Evolutionary conservation across 306 rosid genomes (phyloP), one percentile per base, ranked within the genome.

Genomic region (Quercus glauca): DNA sequence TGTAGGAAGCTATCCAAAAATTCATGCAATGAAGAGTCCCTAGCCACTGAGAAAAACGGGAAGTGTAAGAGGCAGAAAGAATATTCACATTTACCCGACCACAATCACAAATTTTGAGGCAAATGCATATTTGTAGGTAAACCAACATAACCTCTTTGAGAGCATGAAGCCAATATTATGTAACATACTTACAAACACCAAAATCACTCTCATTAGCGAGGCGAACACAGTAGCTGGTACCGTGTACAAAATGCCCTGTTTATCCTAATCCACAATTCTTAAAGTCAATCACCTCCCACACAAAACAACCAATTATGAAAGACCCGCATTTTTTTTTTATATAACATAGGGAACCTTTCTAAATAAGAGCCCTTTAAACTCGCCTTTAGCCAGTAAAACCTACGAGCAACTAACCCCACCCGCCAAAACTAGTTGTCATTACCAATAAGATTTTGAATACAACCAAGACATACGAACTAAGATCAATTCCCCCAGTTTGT

Each of bases 1-100:
- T 90, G 89, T 59, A 93, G 86, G 73, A 91, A 93, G 86, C 98
- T 91, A 71, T 96, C 97, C 78, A 96, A 85, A 86, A 96, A 89
- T 83, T 87, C 99, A 81, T 88, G 98, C 79, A 96, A 78, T 73
- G 98, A 96, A 41, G 89, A 63, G 68, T 96, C 97, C 71, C 83
- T 83, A 72, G 93, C 98, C 86, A 91, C 99, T 96, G 90, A 79
- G 58, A 83, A 88, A 7, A 83, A 55, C 8, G 73, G 33, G 31
- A 59, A 45, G 37, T 52, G 63, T 33, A 17, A 37, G 8, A 73
- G 17, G 0, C 15, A 49, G 53, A 49, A 49, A 49, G 53, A 49
- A 49, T 13, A 49, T 11, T 49, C 15, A 49, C 5, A 49, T 49
- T 49, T 3, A 49, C 53, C 53, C 17, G 1, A 49, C 53, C 53